These are phyloP conservation scores for Eucalyptus rudis DNA, from an alignment of 345 rosid genomes.

Conservation along the genomic window DNA sequence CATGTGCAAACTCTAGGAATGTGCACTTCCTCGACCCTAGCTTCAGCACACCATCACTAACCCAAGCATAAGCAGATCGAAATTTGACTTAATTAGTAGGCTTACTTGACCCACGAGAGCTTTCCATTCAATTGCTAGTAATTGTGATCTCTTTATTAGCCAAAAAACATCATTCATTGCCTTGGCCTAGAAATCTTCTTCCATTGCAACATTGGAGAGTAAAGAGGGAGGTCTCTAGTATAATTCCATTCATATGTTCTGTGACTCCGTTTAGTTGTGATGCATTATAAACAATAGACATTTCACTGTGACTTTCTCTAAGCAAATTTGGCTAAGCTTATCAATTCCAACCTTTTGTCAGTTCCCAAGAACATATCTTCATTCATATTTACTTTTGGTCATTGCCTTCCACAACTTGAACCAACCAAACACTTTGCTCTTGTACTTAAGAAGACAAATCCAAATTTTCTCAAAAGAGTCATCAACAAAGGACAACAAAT, in stretches of 20 bases:
- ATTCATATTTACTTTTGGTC: neutral
- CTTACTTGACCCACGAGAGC: neutral
- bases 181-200: neutral
- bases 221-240: neutral
- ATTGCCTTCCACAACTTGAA: neutral
- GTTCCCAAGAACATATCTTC: neutral
- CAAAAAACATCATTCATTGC: neutral
- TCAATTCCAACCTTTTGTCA: neutral
- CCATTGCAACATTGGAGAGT: neutral
- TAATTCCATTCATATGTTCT: neutral
- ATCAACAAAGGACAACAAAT: neutral
- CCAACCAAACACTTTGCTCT: neutral
- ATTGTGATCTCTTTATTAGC: neutral
- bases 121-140: neutral
- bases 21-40: neutral
- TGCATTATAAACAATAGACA: neutral
- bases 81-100: accelerated
- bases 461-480: neutral
- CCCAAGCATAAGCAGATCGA: neutral
- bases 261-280: neutral
- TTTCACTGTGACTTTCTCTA: neutral
- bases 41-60: neutral
- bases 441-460: no score
- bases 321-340: neutral
- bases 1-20: neutral